phyloP scores from a whole-genome alignment of 2,329 filamentous ascomycete genomes.

The Cercospora brassicicola region DNA sequence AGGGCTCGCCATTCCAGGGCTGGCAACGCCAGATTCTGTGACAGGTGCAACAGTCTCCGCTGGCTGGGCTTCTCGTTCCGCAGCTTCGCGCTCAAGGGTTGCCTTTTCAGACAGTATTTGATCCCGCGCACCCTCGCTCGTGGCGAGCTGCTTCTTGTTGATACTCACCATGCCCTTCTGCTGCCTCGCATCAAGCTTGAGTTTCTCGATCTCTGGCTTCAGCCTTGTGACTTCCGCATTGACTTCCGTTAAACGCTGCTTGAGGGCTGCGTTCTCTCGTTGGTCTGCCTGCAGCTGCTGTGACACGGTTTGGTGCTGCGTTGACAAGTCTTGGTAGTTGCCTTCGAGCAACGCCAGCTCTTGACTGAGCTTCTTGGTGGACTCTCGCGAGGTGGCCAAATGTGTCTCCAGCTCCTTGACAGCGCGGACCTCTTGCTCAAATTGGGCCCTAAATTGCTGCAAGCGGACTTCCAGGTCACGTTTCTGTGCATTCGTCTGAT shows the following conservation, averaged over 20 bases:
- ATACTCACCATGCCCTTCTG: slow-evolving; percentile 96
- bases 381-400: slow-evolving; percentile 70
- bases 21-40: slow-evolving; percentile 12
- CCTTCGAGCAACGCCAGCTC: slow-evolving; percentile 83
- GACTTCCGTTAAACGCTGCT: slow-evolving; percentile 80
- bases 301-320: slow-evolving; percentile 74
- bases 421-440: slow-evolving; percentile 89
- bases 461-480: slow-evolving; percentile 88
- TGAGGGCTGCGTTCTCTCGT: slow-evolving; percentile 79
- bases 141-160: slow-evolving; percentile 95
- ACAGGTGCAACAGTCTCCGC: slow-evolving; percentile 19
- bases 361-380: slow-evolving; percentile 79
- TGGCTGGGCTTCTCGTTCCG: slow-evolving; percentile 28
- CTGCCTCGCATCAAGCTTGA: slow-evolving; percentile 86
- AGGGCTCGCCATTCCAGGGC: slow-evolving; percentile 28
- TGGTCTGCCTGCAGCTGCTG: slow-evolving; percentile 80
- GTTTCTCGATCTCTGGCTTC: slow-evolving; percentile 88
- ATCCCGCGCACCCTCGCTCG: slow-evolving; percentile 83
- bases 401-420: slow-evolving; percentile 84
- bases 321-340: slow-evolving; percentile 75
- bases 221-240: slow-evolving; percentile 81
- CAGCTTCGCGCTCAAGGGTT: slow-evolving; percentile 60
- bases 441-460: slow-evolving; percentile 79
- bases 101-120: slow-evolving; percentile 79
- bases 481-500: slow-evolving; percentile 80